These are phyloP conservation scores for Paralagenidium karlingii DNA, from an alignment of 352 stramenopile genomes.

Conservation along the genomic window DNA sequence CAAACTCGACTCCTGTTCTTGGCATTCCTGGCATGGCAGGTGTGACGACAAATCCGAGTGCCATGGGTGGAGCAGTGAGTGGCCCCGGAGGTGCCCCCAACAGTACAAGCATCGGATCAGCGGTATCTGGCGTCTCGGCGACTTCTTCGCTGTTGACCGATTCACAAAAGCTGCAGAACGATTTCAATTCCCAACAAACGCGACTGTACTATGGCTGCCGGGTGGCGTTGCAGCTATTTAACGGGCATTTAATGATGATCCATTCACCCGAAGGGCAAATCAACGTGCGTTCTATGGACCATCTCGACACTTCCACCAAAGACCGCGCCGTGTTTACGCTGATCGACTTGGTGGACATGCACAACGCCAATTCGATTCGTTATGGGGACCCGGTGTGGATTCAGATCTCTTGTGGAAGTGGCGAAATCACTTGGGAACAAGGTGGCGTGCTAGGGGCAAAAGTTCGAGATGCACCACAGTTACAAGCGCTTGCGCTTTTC, in stretches of 20 bases:
- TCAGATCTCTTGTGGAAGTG: conserved; percentile 47
- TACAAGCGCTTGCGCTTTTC: conserved; percentile 40
- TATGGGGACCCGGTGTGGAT: conserved; percentile 68
- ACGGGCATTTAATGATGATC: conserved; percentile 63
- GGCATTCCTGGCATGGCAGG: too few relatives aligned
- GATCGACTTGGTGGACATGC: conserved; percentile 43
- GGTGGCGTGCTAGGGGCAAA: conserved; percentile 59
- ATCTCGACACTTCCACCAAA: conserved; percentile 25
- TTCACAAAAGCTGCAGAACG: conserved; percentile 40
- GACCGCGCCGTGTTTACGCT: conserved; percentile 57
- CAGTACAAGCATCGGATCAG: too few relatives aligned
- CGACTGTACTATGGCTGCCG: conserved; percentile 55
- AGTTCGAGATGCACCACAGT: conserved; percentile 54
- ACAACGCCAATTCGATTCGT: conserved; percentile 49
- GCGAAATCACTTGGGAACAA: conserved; percentile 58
- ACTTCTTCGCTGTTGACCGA: conserved; percentile 5
- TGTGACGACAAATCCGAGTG: too few relatives aligned
- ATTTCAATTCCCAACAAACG: conserved; percentile 51
- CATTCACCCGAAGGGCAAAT: conserved; percentile 42
- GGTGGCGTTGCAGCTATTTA: conserved; percentile 59
- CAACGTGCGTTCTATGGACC: conserved; percentile 45
- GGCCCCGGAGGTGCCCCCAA: too few relatives aligned
- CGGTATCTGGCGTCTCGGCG: conserved; percentile 23
- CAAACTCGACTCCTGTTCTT: too few relatives aligned
- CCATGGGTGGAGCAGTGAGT: too few relatives aligned